These are phyloP conservation scores for Eucalyptus microcorys DNA, from an alignment of 345 rosid genomes.

Conservation along the genomic window DNA sequence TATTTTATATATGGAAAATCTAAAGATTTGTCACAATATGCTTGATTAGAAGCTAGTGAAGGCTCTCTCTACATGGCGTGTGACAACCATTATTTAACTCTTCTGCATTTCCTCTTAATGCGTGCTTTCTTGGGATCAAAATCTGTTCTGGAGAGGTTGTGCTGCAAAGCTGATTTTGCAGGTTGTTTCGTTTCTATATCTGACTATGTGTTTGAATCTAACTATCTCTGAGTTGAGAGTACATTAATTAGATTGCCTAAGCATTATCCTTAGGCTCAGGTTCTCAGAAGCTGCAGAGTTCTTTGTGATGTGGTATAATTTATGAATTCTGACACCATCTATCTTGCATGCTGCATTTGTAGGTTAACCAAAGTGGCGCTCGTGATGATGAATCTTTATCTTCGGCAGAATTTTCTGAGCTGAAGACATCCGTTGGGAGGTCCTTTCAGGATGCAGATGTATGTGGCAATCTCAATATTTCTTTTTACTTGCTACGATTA, in stretches of 20 bases:
- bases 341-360: neutral
- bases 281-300: neutral
- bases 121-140: neutral
- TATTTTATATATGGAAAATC: neutral
- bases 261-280: neutral
- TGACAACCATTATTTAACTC: neutral
- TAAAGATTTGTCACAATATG: neutral
- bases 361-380: slow-evolving; percentile 20
- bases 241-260: neutral
- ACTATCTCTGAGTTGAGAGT: neutral
- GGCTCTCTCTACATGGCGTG: neutral
- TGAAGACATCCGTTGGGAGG: slow-evolving; percentile 28
- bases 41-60: neutral
- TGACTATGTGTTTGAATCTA: neutral
- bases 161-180: neutral
- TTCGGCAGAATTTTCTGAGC: slow-evolving; percentile 31
- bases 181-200: neutral
- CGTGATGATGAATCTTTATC: slow-evolving; percentile 34
- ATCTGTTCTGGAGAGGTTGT: neutral
- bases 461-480: neutral
- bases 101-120: neutral
- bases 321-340: neutral
- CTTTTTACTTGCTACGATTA: neutral
- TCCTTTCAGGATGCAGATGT: slow-evolving; percentile 10
- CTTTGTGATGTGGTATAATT: neutral